Conservation (phyloP, 495 filamentous ascomycete genomes). For the Aspergillus diversus region DNA sequence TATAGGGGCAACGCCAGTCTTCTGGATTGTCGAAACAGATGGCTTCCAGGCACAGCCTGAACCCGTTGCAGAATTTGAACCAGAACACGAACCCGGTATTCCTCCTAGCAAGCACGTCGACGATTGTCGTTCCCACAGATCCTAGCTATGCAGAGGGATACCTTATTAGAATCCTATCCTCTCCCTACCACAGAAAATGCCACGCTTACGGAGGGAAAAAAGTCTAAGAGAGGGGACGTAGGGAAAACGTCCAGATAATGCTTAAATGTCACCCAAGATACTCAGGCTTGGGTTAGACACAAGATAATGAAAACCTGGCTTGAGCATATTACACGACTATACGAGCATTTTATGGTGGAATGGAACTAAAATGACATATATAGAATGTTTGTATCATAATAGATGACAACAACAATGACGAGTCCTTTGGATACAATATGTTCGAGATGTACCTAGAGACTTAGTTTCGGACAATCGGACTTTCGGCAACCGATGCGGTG, state of each 20-base stretch:
- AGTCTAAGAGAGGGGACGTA: no score
- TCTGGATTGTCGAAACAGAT: slow-evolving; percentile 74
- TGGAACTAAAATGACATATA: not conserved
- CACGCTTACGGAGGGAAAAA: no score
- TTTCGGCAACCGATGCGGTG: not conserved
- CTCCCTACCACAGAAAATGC: no score
- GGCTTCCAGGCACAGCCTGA: slow-evolving; percentile 57
- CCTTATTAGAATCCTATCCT: no score
- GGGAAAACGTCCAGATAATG: no score
- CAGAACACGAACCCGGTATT: not conserved
- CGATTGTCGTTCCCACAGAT: no score
- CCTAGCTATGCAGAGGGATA: no score
- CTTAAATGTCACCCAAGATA: no score
- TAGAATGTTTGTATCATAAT: not conserved
- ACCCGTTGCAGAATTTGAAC: slow-evolving; percentile 31
- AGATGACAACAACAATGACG: not conserved
- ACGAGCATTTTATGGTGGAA: not conserved
- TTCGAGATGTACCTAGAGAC: not conserved
- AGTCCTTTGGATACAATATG: not conserved
- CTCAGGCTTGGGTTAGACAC: not conserved
- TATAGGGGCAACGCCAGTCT: slow-evolving; percentile 67
- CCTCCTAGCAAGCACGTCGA: no score
- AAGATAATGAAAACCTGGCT: not conserved
- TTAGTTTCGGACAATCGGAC: not conserved
- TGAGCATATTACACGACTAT: not conserved